Evolutionary conservation across 2,329 filamentous ascomycete genomes (phyloP).

Genomic region (Diaporthe humulicola): DNA sequence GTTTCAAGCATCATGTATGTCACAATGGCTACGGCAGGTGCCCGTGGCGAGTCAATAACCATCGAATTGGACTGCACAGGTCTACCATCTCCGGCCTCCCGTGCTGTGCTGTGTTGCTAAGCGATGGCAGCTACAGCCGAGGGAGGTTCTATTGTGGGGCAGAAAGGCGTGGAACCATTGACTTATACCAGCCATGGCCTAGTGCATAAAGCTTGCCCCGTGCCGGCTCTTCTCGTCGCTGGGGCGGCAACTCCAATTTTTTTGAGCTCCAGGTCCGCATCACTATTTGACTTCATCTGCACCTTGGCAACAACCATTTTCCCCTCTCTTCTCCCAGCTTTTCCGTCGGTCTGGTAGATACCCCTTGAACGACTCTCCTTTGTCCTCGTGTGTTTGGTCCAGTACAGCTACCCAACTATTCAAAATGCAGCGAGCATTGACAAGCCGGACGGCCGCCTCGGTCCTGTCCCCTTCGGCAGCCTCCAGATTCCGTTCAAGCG

Average conservation of each 20-base stretch:
- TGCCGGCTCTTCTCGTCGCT: conserved; percentile 38
- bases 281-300: conserved; percentile 24
- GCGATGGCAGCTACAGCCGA: background rate
- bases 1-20: background rate
- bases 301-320: conserved; percentile 19
- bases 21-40: background rate
- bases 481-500: conserved; percentile 73
- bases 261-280: conserved; percentile 35
- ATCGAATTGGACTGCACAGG: background rate
- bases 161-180: conserved; percentile 33
- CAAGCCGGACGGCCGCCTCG: conserved; percentile 83
- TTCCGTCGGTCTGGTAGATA: conserved; percentile 44
- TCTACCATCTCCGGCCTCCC: background rate
- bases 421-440: conserved; percentile 96
- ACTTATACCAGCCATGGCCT: conserved; percentile 28
- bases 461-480: conserved; percentile 78
- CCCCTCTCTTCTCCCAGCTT: conserved; percentile 27
- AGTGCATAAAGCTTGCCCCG: conserved; percentile 31
- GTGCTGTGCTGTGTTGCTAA: background rate
- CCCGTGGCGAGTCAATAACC: background rate
- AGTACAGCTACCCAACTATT: conserved; percentile 49
- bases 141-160: conserved; percentile 26
- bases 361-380: conserved; percentile 43
- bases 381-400: conserved; percentile 41
- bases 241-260: conserved; percentile 41